Base-by-base conservation (phyloP, 1,284 basidiomycete genomes). In the Ustilago crameri region DNA sequence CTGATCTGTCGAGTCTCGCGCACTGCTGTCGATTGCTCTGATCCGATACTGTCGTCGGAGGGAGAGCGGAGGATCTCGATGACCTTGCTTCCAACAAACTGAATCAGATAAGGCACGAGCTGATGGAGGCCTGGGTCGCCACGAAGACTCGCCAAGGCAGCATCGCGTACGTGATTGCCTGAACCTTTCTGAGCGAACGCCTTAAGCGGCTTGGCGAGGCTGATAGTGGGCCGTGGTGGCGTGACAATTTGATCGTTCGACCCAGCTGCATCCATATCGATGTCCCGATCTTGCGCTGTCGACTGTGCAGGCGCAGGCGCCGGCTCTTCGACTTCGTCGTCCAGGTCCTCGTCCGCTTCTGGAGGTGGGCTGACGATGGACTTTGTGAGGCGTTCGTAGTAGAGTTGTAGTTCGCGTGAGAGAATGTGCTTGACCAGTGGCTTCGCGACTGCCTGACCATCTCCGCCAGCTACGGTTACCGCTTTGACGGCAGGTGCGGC, bases 361-460 rank as follows among this genome's bases (percentile, higher is more conserved):
- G 59, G 61, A 9, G 76, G 79, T 2, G 79, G 79, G 43, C 51
- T 77, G 50, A 80, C 49, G 37, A 83, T 81, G 3, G 79, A 75
- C 1, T 91, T 88, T 0, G 93, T 97, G 50, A 99, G 88, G 2
- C 95, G 89, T 2, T 91, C 90, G 80, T 97, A 98, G 85, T 98
- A 98, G 1, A 98, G 87, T 84, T 98, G 94, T 34, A 98, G 87
- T 84, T 98, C 95, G 74, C 93, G 89, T 23, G 95, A 96, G 17
- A 98, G 87, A 12, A 95, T 92, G 74, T 95, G 91, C 83, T 96
- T 96, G 75, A 95, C 93, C 24, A 85, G 76, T 4, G 81, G 81
- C 55, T 80, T 81, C 42, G 76, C 75, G 23, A 79, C 67, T 0
- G 71, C 69, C 38, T 74, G 72, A 12, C 66, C 72, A 9, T 67